phyloP scores from a whole-genome alignment of 225 moss, liverwort and hornwort species.

The Thuidium tamariscinum region DNA sequence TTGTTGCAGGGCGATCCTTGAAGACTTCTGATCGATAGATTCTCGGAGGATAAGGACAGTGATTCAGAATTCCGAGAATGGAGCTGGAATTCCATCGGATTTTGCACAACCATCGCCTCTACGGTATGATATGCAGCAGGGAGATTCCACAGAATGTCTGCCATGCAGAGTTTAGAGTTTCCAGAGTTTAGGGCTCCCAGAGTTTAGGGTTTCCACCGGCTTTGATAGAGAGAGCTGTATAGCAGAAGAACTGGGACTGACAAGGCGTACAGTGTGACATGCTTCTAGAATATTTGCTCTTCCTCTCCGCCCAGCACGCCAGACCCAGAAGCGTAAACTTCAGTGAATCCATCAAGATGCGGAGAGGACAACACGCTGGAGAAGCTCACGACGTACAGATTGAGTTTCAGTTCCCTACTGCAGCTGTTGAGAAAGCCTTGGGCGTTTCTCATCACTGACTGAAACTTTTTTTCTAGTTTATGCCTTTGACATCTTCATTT shows the following conservation, averaged over 20 bases:
- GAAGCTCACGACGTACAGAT: conserved; percentile 6
- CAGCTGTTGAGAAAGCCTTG: conserved; percentile 36
- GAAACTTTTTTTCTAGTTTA: not conserved
- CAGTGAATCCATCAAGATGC: not conserved
- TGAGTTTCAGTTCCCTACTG: conserved; percentile 18
- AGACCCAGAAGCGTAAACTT: conserved; percentile 17
- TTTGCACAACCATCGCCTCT: not conserved
- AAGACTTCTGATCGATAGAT: not conserved
- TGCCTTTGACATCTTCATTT: not conserved
- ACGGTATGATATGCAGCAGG: not conserved
- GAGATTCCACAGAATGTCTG: not conserved
- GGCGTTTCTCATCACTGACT: conserved; percentile 12
- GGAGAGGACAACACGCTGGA: conserved; percentile 10
- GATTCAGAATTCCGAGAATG: not conserved
- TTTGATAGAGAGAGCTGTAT: conserved; percentile 18
- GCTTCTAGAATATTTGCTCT: conserved; percentile 30
- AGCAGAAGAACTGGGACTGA: conserved; percentile 6
- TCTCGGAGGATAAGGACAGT: not conserved
- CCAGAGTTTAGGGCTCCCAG: too few species aligned
- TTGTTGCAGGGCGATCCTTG: not conserved
- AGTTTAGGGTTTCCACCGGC: conserved; percentile 13
- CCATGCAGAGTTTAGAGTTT: not conserved
- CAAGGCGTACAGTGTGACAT: conserved; percentile 19
- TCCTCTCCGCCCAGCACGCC: not conserved
- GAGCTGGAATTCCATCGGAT: not conserved